Evolutionary conservation across 2,329 filamentous ascomycete species (phyloP).

Genomic region (Aspergillus costaricaensis): DNA sequence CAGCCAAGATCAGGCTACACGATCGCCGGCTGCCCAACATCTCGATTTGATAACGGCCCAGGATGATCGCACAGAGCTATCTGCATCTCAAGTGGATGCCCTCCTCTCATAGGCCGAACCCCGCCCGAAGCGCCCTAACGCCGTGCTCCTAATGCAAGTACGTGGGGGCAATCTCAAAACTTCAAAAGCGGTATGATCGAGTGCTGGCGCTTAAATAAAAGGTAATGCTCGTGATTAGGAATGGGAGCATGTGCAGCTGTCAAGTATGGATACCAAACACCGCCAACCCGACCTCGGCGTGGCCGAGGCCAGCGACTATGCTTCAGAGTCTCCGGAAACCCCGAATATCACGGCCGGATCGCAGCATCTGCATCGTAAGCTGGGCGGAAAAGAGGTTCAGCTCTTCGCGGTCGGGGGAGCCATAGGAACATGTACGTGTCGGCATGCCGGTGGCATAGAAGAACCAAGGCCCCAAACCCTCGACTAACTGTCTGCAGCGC

Average conservation of each 20-base stretch:
- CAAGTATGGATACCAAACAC: background rate
- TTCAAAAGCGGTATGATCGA: background rate
- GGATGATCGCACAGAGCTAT: background rate
- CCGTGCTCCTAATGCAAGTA: background rate
- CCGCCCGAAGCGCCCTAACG: background rate
- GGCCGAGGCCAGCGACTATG: background rate
- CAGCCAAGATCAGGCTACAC: no score
- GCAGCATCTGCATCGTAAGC: conserved; percentile 33
- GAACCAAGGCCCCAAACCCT: no score
- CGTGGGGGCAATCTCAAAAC: background rate
- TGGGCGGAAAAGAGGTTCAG: conserved; percentile 37
- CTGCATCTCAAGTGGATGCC: background rate
- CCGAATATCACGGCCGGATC: conserved; percentile 14
- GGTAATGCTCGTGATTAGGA: no score
- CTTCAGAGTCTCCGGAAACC: background rate
- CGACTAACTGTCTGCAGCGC: conserved; percentile 16
- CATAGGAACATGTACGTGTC: conserved; percentile 36
- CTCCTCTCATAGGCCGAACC: background rate
- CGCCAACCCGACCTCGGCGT: no score
- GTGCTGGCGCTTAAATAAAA: background rate
- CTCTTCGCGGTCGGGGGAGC: conserved; percentile 38
- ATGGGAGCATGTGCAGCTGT: background rate
- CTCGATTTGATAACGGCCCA: background rate
- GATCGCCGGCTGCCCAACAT: no score
- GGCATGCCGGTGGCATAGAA: no score